phyloP scores from a whole-genome alignment of 768 basidiomycete genomes.

The Xerocomus spinulosus region DNA sequence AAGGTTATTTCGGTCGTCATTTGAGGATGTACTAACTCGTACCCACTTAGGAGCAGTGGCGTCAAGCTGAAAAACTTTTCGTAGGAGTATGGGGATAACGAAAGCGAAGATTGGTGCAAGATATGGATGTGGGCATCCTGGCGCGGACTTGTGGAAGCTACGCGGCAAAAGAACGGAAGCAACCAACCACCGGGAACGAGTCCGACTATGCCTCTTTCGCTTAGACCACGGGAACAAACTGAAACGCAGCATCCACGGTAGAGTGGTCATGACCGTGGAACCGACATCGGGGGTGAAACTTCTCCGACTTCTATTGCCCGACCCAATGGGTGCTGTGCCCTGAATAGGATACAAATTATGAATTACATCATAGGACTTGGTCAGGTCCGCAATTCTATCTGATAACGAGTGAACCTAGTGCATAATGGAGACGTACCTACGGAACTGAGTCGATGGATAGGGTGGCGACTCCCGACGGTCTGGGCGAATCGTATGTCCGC shows the following conservation, averaged over 20 bases:
- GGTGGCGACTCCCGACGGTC: background rate
- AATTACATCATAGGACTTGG: background rate
- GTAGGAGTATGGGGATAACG: background rate
- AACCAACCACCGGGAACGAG: conserved; percentile 16
- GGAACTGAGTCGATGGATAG: background rate
- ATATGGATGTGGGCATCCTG: background rate
- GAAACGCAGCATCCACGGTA: background rate
- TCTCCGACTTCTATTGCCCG: conserved; percentile 24
- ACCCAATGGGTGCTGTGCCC: conserved; percentile 8
- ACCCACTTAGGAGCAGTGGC: conserved; percentile 3
- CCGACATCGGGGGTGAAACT: conserved; percentile 18
- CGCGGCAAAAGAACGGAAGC: conserved; percentile 17
- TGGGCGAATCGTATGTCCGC: background rate
- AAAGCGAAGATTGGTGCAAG: background rate
- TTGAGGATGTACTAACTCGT: conserved; percentile 8
- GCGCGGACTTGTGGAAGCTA: background rate
- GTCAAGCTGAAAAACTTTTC: background rate
- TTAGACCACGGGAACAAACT: conserved; percentile 1
- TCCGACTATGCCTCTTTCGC: conserved; percentile 6
- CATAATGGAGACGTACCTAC: background rate
- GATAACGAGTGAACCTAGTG: background rate
- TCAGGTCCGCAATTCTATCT: background rate
- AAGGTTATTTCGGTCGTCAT: background rate
- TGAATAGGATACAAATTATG: background rate
- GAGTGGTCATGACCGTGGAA: conserved; percentile 3